A percentile compares a stretch with the other conserved stretches of the same genome.
Evolutionary conservation across 2,329 filamentous ascomycete genomes (phyloP).

Genomic region (Rutstroemia sp.): DNA sequence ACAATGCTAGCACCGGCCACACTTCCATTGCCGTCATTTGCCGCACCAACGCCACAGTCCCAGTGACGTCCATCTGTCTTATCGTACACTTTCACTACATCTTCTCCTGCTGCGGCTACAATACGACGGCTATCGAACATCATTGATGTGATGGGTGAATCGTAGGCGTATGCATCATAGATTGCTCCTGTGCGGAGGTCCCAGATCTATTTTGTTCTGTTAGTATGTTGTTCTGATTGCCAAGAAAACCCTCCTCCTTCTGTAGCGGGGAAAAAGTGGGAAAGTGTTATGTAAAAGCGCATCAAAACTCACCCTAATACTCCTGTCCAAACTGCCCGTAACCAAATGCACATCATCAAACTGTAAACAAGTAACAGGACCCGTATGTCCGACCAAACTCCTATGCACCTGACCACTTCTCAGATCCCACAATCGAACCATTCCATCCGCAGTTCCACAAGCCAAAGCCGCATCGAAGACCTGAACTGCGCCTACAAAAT

Average conservation of each 20-base stretch:
- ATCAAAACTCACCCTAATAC: constrained; percentile 69
- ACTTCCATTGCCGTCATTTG: constrained; percentile 34
- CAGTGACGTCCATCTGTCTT: constrained; percentile 93
- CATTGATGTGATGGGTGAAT: constrained; percentile 87
- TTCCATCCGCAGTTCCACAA: constrained; percentile 93
- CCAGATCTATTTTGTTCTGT: constrained; percentile 68
- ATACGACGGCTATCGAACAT: constrained; percentile 93
- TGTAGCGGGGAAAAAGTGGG: too few relatives aligned
- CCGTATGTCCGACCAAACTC: constrained; percentile 91
- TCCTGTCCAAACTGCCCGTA: constrained; percentile 86
- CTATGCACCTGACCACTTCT: constrained; percentile 95
- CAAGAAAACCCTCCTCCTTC: too few relatives aligned
- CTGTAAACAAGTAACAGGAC: constrained; percentile 86
- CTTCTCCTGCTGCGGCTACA: constrained; percentile 81
- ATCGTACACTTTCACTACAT: constrained; percentile 96
- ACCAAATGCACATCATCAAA: constrained; percentile 95
- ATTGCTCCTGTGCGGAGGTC: constrained; percentile 94
- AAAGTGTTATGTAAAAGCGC: not conserved
- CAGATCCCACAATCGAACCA: constrained; percentile 95
- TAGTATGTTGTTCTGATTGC: too few relatives aligned
- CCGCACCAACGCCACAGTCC: constrained; percentile 83
- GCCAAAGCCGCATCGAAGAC: constrained; percentile 94
- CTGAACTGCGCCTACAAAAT: constrained; percentile 91
- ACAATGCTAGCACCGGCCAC: constrained; percentile 59
- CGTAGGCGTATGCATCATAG: constrained; percentile 92